Evolutionary conservation across 768 basidiomycete genomes (phyloP), one percentile per base, ranked within the genome.

Genomic region (Harrya chromipes): DNA sequence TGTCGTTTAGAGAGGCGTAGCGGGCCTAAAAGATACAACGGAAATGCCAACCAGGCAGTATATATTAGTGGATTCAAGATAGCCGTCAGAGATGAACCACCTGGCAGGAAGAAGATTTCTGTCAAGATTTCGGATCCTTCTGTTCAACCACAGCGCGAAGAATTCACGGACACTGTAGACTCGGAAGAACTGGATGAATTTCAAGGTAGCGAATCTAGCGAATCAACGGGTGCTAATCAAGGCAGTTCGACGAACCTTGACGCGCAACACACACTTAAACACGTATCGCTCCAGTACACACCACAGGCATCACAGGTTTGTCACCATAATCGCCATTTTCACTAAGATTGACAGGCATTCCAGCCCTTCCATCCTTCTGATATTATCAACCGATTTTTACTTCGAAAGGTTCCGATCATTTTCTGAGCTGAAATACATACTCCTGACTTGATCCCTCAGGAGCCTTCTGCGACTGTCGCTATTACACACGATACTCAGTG

Each of bases 401-500:
- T 43, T 29, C n/a, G 12, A 11, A 31, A 43, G 41, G 41, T 43
- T 43, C 19, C n/a, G 4, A 12, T 26, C 39, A 23, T 23, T 8
- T 26, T 40, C 39, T n/a, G 23, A 16, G 29, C 29, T 29, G 29
- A 13, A 13, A 26, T 26, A 26, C 8, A 26, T 9, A 26, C 26
- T 8, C 5, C 26, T 26, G 26, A 26, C 8, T 29, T 13, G 6
- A 12, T 29, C 29, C 4, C 9, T 36, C 13, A 47, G 46, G 39
- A 33, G 6, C 43, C 37, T 40, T 50, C 38, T 20, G 43, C 43
- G n/a, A 40, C 38, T 4, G 43, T 50, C 6, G 43, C 43, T 4
- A 39, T 50, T 9, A 45, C 49, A 33, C 43, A 50, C n/a, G 49
- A 50, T n/a, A 45, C 37, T 44, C 49, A 50, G 14, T 50, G 49